These are phyloP conservation scores for Botrytis byssoidea DNA, from an alignment of 2,329 filamentous ascomycete species.

Conservation along the genomic window DNA sequence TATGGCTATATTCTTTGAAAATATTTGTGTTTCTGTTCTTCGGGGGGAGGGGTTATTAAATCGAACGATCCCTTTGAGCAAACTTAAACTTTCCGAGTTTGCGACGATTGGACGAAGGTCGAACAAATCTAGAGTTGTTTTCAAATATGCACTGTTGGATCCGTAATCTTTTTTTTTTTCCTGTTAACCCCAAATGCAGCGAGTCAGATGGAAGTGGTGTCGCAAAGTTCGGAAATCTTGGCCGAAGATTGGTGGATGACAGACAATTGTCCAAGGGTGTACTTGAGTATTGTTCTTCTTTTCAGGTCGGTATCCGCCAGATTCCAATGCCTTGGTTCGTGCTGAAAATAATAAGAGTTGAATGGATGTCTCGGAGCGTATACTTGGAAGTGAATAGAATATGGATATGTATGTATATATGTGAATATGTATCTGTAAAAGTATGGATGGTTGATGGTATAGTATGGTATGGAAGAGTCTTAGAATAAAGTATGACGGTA, in stretches of 20 bases:
- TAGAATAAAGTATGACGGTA: not conserved
- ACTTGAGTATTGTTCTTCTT: not conserved
- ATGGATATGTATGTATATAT: not conserved
- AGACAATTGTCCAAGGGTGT: slow-evolving; percentile 12
- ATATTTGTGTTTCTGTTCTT: not conserved
- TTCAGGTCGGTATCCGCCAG: not conserved
- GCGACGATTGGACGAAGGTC: slow-evolving; percentile 4
- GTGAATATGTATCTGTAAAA: not conserved
- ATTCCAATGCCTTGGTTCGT: slow-evolving; percentile 12
- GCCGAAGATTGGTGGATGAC: slow-evolving; percentile 14
- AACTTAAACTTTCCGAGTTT: slow-evolving; percentile 3
- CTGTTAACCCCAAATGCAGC: not conserved
- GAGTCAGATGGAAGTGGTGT: slow-evolving; percentile 15
- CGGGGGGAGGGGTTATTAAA: not conserved
- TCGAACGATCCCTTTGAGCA: slow-evolving; percentile 12
- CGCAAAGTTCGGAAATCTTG: slow-evolving; percentile 20
- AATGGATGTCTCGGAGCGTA: not conserved
- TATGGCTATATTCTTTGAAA: not conserved
- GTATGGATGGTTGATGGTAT: not conserved
- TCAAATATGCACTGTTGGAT: not conserved
- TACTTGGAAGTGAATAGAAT: not conserved
- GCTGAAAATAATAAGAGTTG: not conserved
- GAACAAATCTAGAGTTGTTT: not conserved
- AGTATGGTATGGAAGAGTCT: not conserved
- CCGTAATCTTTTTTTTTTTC: not conserved